Percentiles rank a stretch among this genome's conserved stretches.
Conservation (phyloP, 2,329 filamentous ascomycete species). For the Aspergillus neotritici region DNA sequence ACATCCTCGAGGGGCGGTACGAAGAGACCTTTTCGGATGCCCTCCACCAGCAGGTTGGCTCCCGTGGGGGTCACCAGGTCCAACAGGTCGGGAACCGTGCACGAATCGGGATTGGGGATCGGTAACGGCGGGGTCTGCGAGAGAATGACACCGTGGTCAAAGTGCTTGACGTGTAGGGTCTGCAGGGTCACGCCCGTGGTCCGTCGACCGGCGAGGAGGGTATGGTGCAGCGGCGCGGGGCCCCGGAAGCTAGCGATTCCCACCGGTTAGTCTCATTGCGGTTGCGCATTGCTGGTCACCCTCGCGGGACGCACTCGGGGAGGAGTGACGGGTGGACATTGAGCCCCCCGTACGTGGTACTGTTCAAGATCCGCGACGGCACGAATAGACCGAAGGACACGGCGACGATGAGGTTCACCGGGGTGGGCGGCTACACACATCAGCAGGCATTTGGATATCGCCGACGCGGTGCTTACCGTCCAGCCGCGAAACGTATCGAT, state of each 20-base stretch:
- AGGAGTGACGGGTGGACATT: slow-evolving; percentile 92
- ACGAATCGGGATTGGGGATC: slow-evolving; percentile 45
- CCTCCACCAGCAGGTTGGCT: slow-evolving; percentile 63
- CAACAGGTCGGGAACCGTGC: slow-evolving; percentile 48
- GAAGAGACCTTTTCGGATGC: slow-evolving; percentile 59
- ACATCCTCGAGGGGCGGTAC: slow-evolving; percentile 52
- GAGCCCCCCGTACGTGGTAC: slow-evolving; percentile 73
- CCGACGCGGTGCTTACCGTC: slow-evolving; percentile 48
- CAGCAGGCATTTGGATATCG: slow-evolving; percentile 10
- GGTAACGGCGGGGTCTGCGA: slow-evolving; percentile 56
- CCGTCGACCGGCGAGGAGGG: slow-evolving; percentile 59
- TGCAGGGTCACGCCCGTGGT: slow-evolving; percentile 77
- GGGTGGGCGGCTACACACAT: slow-evolving; percentile 48
- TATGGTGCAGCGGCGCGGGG: slow-evolving; percentile 78
- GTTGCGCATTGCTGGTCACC: neutral
- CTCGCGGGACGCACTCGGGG: slow-evolving; percentile 57
- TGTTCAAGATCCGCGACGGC: slow-evolving; percentile 65
- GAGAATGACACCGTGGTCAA: slow-evolving; percentile 75
- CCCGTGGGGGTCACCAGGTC: slow-evolving; percentile 58
- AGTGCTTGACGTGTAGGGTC: slow-evolving; percentile 68
- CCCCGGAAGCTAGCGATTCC: slow-evolving; percentile 61
- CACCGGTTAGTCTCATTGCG: neutral
- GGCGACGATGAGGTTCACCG: slow-evolving; percentile 74
- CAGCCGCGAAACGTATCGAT: slow-evolving; percentile 78
- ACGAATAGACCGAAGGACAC: slow-evolving; percentile 94